phyloP scores from a whole-genome alignment of 768 basidiomycete genomes.

The Russula emetica region DNA sequence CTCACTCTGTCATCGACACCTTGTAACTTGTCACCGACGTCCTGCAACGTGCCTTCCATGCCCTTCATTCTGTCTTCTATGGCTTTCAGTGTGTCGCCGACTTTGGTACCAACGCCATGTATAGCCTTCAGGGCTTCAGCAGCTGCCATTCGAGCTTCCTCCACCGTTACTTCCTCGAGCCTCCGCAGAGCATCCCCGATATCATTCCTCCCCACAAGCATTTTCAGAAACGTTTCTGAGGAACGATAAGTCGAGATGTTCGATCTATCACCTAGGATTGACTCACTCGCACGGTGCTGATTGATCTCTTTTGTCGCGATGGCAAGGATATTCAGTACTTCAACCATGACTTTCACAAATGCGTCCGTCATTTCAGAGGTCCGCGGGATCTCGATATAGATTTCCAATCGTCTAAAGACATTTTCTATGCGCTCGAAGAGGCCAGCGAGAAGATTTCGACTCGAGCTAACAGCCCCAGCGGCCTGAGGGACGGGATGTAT shows the following conservation, averaged over 20 bases:
- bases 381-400: not conserved
- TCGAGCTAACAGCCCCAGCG: not conserved
- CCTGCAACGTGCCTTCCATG: no score
- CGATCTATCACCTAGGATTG: accelerated
- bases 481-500: not conserved
- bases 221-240: not conserved
- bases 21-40: no score
- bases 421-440: not conserved
- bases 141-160: not conserved
- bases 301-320: not conserved
- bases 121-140: not conserved
- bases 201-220: not conserved
- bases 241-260: not conserved
- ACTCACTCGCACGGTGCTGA: not conserved
- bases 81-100: no score
- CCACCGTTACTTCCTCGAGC: not conserved
- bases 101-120: not conserved
- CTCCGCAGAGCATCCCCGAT: not conserved
- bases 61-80: no score
- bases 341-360: slow-evolving; percentile 4
- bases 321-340: slow-evolving; percentile 6
- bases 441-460: not conserved
- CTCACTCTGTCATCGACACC: not conserved
- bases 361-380: not conserved
- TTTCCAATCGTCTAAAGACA: not conserved